Base-by-base conservation (phyloP, 1,284 basidiomycete species). In the Cystobasidium slooffiae region DNA sequence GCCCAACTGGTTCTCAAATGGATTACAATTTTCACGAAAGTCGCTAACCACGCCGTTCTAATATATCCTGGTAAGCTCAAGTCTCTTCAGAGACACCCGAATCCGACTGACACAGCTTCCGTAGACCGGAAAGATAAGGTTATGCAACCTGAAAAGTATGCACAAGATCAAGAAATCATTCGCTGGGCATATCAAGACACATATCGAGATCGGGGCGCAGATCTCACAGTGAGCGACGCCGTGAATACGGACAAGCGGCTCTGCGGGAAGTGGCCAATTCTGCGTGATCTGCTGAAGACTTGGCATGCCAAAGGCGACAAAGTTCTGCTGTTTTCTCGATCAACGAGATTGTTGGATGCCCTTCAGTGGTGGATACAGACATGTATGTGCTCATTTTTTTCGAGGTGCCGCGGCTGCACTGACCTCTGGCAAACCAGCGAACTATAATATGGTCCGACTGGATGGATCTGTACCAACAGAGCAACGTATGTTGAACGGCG, bases 261-360 rank as follows among this genome's bases (percentile, higher is more conserved):
- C 74, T 94, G 93, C 78, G 93, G 93, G 1, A 95, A 95, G 83
- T 94, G 92, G 92, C 78, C 92, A 89, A 87, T 91, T 0, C 82
- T 94, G 18, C 85, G 89, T 73, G 83, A 85, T 0, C 83, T 94
- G 0, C 83, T 94, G 18, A 84, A 82, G 43, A 77, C 81, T 6
- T 86, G 85, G 85, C 78, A 83, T n/a, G 58, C 68, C 0, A 80
- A 83, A 0, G 77, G 79, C 6, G 82, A 80, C 72, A 94, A 91
- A 76, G 81, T 81, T 18, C 84, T 94, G 31, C 88, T 94, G 68
- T 95, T 95, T 82, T 93, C 92, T 2, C 92, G 92, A 80, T 90
- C 90, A 0, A 88, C 92, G 74, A 92, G 91, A 80, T 83, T 95
- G 18, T 84, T 95, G 22, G 88, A 90, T 10, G 91, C 92, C 86